phyloP scores from a whole-genome alignment of 805 yeast species.

The Komagataella pastoris region DNA sequence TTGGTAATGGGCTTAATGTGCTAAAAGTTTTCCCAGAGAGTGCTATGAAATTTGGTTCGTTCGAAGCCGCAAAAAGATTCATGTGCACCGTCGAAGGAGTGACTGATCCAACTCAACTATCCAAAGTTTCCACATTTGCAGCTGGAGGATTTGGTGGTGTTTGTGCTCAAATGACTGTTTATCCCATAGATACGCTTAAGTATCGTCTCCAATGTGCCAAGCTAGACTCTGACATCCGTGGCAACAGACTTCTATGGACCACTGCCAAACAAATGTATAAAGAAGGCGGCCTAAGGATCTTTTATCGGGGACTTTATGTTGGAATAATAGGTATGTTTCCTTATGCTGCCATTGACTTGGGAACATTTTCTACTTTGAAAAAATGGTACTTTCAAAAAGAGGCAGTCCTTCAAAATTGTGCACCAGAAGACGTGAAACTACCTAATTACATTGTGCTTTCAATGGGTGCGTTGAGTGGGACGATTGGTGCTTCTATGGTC shows the following conservation, averaged over 20 bases:
- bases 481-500: conserved; percentile 91
- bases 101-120: conserved; percentile 52
- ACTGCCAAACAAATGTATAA: conserved; percentile 70
- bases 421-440: conserved; percentile 54
- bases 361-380: conserved; percentile 82
- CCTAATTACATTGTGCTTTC: conserved; percentile 74
- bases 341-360: conserved; percentile 91
- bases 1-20: conserved; percentile 91
- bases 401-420: conserved; percentile 36
- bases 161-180: conserved; percentile 80
- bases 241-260: conserved; percentile 42
- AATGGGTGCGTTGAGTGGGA: conserved; percentile 91
- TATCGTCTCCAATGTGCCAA: conserved; percentile 91
- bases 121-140: conserved; percentile 67
- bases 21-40: conserved; percentile 92
- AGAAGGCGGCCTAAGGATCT: conserved; percentile 67
- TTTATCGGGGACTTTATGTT: conserved; percentile 78
- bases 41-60: conserved; percentile 94
- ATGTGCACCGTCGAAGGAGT: conserved; percentile 69
- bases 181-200: conserved; percentile 91
- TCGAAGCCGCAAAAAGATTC: conserved; percentile 72
- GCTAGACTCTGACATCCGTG: conserved; percentile 45
- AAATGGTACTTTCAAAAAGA: conserved; percentile 56
- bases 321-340: conserved; percentile 97
- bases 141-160: conserved; percentile 98